A percentile compares a stretch with the other conserved stretches of the same genome.
Conservation (phyloP, 345 rosid species). For the Erysimum cheiranthoides region DNA sequence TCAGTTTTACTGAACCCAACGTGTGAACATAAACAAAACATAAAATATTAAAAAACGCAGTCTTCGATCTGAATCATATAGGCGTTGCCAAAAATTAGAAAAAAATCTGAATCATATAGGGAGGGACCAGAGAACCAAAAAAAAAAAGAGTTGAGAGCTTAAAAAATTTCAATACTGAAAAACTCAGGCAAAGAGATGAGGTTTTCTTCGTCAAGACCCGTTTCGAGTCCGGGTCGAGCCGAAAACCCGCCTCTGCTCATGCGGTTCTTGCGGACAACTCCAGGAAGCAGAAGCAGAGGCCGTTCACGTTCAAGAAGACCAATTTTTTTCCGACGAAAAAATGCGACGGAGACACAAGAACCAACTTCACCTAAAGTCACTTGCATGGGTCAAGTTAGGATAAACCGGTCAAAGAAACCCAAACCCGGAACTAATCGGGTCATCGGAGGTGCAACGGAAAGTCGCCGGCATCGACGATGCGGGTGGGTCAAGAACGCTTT, state of each 20-base stretch:
- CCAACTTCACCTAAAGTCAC: slow-evolving; percentile 95
- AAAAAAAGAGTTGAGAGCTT: slow-evolving; percentile 19
- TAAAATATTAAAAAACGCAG: background rate
- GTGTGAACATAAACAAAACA: slow-evolving; percentile 44
- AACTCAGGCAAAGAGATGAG: slow-evolving; percentile 53
- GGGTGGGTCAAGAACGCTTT: slow-evolving; percentile 53
- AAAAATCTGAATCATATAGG: slow-evolving; percentile 44
- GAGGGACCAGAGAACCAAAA: slow-evolving; percentile 35
- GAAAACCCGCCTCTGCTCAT: slow-evolving; percentile 89
- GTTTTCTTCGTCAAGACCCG: slow-evolving; percentile 63
- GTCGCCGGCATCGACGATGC: slow-evolving; percentile 44
- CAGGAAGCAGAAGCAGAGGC: slow-evolving; percentile 73
- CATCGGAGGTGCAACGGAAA: slow-evolving; percentile 33
- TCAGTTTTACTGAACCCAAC: slow-evolving; percentile 43
- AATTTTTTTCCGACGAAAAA: slow-evolving; percentile 68
- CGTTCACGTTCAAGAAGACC: slow-evolving; percentile 56
- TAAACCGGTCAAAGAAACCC: slow-evolving; percentile 61
- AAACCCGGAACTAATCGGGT: slow-evolving; percentile 30
- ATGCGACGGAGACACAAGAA: slow-evolving; percentile 71
- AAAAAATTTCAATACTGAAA: background rate
- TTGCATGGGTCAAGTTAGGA: slow-evolving; percentile 96
- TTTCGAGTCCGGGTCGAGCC: slow-evolving; percentile 87
- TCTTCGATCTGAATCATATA: slow-evolving; percentile 44
- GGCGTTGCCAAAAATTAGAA: no score
- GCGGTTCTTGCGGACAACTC: slow-evolving; percentile 78